phyloP scores from a whole-genome alignment of 495 filamentous ascomycete genomes.

The Rusavskia elegans region DNA sequence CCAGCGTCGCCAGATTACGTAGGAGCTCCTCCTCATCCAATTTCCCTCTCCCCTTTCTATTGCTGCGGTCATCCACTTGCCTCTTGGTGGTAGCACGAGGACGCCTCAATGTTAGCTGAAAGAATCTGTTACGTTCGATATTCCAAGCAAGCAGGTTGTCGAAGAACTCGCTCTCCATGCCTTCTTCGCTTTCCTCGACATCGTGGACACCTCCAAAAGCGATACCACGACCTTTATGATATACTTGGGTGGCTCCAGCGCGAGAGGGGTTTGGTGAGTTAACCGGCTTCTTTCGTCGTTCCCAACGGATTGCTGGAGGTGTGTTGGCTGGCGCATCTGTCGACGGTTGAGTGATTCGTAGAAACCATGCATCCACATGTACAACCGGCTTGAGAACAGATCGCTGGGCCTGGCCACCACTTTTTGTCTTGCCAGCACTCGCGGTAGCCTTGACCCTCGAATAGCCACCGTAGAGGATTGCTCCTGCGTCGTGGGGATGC shows the following conservation, averaged over 20 bases:
- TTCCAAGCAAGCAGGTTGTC: conserved; percentile 81
- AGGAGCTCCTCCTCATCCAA: conserved; percentile 84
- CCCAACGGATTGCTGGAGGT: conserved; percentile 67
- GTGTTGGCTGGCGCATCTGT: conserved; percentile 39
- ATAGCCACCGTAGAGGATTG: conserved; percentile 84
- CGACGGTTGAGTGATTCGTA: conserved; percentile 59
- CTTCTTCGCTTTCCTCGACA: conserved; percentile 84
- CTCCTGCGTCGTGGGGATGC: conserved; percentile 75
- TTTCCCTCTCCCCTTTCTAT: conserved; percentile 51
- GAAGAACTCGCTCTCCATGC: conserved; percentile 93
- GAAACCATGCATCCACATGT: conserved; percentile 88
- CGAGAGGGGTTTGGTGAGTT: conserved; percentile 73
- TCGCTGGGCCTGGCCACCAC: conserved; percentile 38
- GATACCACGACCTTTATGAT: conserved; percentile 84
- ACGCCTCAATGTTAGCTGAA: conserved; percentile 62
- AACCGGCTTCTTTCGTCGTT: conserved; percentile 77
- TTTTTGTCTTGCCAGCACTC: conserved; percentile 38
- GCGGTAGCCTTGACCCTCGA: conserved; percentile 63
- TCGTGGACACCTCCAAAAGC: conserved; percentile 92
- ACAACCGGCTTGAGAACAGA: conserved; percentile 70
- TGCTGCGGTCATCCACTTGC: conserved; percentile 35
- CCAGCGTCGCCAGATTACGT: conserved; percentile 63
- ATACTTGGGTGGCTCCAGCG: conserved; percentile 79
- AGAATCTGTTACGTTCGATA: conserved; percentile 85
- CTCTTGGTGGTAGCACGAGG: conserved; percentile 46